These are phyloP conservation scores for Polytrichum commune DNA, from an alignment of 225 moss, liverwort and hornwort genomes.

Conservation along the genomic window DNA sequence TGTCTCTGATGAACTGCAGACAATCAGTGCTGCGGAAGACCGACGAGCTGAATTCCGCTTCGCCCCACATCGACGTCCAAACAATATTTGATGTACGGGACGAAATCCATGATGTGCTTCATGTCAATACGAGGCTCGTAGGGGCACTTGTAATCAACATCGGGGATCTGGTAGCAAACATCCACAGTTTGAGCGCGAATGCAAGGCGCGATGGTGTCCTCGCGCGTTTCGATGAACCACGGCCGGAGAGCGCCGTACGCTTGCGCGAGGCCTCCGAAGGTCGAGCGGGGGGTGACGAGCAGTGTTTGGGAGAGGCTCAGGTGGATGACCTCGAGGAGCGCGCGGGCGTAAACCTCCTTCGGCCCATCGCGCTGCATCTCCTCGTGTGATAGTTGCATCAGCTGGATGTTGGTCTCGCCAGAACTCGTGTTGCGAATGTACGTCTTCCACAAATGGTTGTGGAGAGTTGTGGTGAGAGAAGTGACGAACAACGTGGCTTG, in stretches of 20 bases:
- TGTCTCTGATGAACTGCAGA: no score
- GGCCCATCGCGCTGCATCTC: slow-evolving; percentile 12
- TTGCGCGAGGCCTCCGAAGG: slow-evolving; percentile 39
- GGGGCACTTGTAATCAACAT: slow-evolving; percentile 9
- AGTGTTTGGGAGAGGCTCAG: slow-evolving; percentile 45
- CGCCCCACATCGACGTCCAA: slow-evolving; percentile 14
- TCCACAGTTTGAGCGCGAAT: slow-evolving; percentile 30
- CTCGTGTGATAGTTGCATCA: slow-evolving; percentile 29
- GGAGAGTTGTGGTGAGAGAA: slow-evolving; percentile 33
- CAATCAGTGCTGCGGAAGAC: no score
- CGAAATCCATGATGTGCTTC: slow-evolving; percentile 8
- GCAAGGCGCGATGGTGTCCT: slow-evolving; percentile 27
- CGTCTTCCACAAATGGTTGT: slow-evolving; percentile 11
- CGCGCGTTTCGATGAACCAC: slow-evolving; percentile 36
- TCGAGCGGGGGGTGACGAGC: slow-evolving; percentile 26
- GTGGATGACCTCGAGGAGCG: slow-evolving; percentile 31
- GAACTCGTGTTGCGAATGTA: slow-evolving; percentile 6
- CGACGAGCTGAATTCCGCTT: slow-evolving; percentile 28
- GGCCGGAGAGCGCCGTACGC: slow-evolving; percentile 42
- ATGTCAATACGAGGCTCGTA: slow-evolving; percentile 8
- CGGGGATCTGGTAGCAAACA: slow-evolving; percentile 18
- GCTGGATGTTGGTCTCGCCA: slow-evolving; percentile 3
- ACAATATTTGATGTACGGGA: slow-evolving; percentile 31
- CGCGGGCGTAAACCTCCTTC: slow-evolving; percentile 20
- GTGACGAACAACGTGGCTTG: slow-evolving; percentile 33